Conservation (phyloP, 352 stramenopile genomes). For the Globisporangium solare region DNA sequence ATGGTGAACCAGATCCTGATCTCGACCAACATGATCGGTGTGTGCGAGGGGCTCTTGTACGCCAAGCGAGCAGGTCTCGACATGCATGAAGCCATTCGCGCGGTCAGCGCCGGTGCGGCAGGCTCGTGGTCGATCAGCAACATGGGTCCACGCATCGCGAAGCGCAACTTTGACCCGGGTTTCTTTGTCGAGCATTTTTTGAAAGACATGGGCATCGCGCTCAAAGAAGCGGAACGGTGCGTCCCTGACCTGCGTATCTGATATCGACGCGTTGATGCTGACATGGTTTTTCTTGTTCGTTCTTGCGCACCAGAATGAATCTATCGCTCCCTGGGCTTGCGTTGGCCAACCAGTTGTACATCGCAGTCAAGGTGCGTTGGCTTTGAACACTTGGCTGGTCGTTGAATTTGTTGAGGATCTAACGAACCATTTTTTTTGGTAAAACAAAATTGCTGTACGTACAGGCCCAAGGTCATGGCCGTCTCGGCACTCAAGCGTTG, state of each 20-base stretch:
- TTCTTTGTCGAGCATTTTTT: constrained; percentile 92
- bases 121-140: constrained; percentile 90
- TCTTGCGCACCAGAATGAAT: constrained; percentile 57
- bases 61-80: constrained; percentile 84
- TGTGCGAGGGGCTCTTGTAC: constrained; percentile 87
- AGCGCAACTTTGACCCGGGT: constrained; percentile 85
- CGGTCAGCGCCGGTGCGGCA: constrained; percentile 79
- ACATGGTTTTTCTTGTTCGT: constrained; percentile 2
- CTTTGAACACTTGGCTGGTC: not conserved
- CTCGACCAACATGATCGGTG: constrained; percentile 86
- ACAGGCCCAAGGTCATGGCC: constrained; percentile 75
- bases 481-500: constrained; percentile 78
- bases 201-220: constrained; percentile 89
- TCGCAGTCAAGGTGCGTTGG: constrained; percentile 65
- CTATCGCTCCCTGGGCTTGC: constrained; percentile 79
- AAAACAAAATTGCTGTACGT: not conserved
- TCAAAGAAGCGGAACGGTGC: constrained; percentile 78
- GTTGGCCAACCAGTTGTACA: constrained; percentile 83
- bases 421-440: too few species aligned
- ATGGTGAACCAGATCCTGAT: constrained; percentile 92
- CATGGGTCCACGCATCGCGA: constrained; percentile 84
- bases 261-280: constrained; percentile 1
- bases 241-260: constrained; percentile 7
- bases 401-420: not conserved
- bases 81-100: constrained; percentile 83